A percentile compares a stretch with the other conserved stretches of the same genome.
Evolutionary conservation across 768 basidiomycete species (phyloP).

Genomic region (Tricholomella constricta): DNA sequence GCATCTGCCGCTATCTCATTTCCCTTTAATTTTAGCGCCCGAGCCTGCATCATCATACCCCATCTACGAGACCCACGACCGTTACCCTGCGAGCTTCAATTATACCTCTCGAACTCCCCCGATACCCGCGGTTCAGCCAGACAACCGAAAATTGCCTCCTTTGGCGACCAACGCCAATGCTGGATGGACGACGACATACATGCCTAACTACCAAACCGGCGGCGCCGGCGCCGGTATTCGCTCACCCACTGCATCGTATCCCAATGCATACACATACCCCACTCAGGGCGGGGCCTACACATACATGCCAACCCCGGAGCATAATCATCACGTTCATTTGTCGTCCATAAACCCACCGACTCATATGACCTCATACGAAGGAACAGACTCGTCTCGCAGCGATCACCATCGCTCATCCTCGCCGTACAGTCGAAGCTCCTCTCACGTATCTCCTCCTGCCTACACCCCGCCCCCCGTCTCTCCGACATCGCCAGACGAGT

Average conservation of each 20-base stretch:
- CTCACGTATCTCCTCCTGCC: slow-evolving; percentile 45
- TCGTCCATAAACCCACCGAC: slow-evolving; percentile 31
- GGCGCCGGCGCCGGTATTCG: slow-evolving; percentile 48
- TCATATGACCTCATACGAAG: slow-evolving; percentile 33
- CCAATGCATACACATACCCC: slow-evolving; percentile 54
- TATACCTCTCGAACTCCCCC: slow-evolving; percentile 54
- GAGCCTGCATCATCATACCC: slow-evolving; percentile 47
- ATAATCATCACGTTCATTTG: slow-evolving; percentile 23
- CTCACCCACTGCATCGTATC: slow-evolving; percentile 66
- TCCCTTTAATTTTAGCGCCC: slow-evolving; percentile 41
- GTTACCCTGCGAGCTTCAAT: slow-evolving; percentile 51
- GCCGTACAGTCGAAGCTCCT: slow-evolving; percentile 44
- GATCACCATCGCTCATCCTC: slow-evolving; percentile 46
- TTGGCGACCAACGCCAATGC: slow-evolving; percentile 45
- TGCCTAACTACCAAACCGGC: slow-evolving; percentile 20
- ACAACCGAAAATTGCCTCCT: slow-evolving; percentile 62
- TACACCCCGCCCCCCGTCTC: slow-evolving; percentile 57
- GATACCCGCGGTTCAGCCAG: slow-evolving; percentile 47
- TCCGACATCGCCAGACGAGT: slow-evolving; percentile 54
- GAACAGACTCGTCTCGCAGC: slow-evolving; percentile 28
- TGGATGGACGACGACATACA: slow-evolving; percentile 51
- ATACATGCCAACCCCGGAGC: slow-evolving; percentile 40
- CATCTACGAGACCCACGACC: slow-evolving; percentile 61
- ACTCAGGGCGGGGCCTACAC: slow-evolving; percentile 39
- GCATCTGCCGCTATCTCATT: slow-evolving; percentile 36